phyloP scores from a whole-genome alignment of 2,329 filamentous ascomycete genomes.

The Rhynchosporium agropyri region DNA sequence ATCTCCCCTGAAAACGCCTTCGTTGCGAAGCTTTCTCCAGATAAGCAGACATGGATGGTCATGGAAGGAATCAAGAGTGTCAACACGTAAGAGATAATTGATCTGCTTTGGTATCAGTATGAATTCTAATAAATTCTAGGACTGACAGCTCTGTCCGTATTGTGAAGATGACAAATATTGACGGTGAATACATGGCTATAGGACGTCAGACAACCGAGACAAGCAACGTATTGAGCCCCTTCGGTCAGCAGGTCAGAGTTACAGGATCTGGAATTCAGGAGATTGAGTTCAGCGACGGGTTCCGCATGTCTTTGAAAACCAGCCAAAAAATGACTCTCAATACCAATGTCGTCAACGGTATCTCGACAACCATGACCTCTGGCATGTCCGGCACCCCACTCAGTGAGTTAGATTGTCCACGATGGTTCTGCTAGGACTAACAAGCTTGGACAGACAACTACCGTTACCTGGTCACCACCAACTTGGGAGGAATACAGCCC shows the following conservation, averaged over 20 bases:
- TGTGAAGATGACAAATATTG: slow-evolving; percentile 26
- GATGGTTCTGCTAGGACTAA: too few species aligned
- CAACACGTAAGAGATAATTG: slow-evolving; percentile 24
- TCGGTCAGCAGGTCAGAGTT: slow-evolving; percentile 25
- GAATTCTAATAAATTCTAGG: background rate
- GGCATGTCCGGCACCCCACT: slow-evolving; percentile 17
- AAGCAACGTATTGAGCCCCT: slow-evolving; percentile 26
- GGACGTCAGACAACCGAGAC: slow-evolving; percentile 26
- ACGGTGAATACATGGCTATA: slow-evolving; percentile 29
- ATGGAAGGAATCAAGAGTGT: slow-evolving; percentile 29
- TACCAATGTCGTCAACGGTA: slow-evolving; percentile 26
- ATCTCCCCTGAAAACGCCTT: slow-evolving; percentile 28
- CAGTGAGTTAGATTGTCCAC: slow-evolving; percentile 19
- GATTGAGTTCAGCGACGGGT: slow-evolving; percentile 28
- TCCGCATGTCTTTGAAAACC: slow-evolving; percentile 26
- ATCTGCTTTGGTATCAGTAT: background rate
- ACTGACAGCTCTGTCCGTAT: slow-evolving; percentile 28
- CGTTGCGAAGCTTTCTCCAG: slow-evolving; percentile 27
- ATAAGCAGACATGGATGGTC: slow-evolving; percentile 30
- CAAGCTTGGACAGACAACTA: slow-evolving; percentile 23
- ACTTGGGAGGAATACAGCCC: slow-evolving; percentile 25
- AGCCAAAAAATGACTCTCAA: slow-evolving; percentile 26
- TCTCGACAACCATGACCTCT: slow-evolving; percentile 17
- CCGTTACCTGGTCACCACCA: slow-evolving; percentile 27
- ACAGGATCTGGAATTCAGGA: slow-evolving; percentile 29